Percentiles rank a stretch among this genome's conserved stretches.
phyloP scores from a whole-genome alignment of 108 stramenopile species.

The Epipyxis sp. region DNA sequence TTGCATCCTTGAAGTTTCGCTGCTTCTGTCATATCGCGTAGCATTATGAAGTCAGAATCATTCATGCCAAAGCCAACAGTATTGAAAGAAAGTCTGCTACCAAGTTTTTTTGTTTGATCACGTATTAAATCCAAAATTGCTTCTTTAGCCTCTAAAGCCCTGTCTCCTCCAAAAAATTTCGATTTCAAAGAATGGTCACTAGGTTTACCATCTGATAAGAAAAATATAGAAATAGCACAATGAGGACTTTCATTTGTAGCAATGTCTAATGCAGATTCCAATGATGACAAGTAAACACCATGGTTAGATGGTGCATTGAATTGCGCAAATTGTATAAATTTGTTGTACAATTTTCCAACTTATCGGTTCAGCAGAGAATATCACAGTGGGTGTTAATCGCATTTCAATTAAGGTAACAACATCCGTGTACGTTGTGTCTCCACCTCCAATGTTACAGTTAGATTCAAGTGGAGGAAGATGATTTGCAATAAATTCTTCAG shows the following conservation, averaged over 20 bases:
- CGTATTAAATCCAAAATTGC: neutral
- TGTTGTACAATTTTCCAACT: constrained; percentile 23
- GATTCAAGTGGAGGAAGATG: constrained; percentile 5
- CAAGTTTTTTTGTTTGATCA: neutral
- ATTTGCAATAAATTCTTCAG: constrained; percentile 21
- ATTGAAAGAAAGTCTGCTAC: neutral
- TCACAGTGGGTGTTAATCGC: neutral
- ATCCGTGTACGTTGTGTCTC: neutral
- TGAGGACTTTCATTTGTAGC: neutral
- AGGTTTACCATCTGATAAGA: constrained; percentile 1
- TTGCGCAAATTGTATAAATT: neutral
- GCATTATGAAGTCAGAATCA: neutral
- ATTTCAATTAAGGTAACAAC: constrained; percentile 8
- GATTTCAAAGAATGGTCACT: neutral
- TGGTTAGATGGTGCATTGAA: neutral
- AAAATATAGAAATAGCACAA: constrained; percentile 15
- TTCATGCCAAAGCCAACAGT: neutral
- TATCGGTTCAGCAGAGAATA: neutral
- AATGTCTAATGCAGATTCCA: constrained; percentile 6
- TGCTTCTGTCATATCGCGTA: neutral
- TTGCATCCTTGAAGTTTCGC: neutral
- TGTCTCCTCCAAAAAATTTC: neutral
- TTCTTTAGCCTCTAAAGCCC: neutral
- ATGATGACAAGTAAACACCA: constrained; percentile 8
- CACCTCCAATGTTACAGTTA: neutral